phyloP scores from a whole-genome alignment of 2,329 filamentous ascomycete species.

The Trichoderma brevicompactum region DNA sequence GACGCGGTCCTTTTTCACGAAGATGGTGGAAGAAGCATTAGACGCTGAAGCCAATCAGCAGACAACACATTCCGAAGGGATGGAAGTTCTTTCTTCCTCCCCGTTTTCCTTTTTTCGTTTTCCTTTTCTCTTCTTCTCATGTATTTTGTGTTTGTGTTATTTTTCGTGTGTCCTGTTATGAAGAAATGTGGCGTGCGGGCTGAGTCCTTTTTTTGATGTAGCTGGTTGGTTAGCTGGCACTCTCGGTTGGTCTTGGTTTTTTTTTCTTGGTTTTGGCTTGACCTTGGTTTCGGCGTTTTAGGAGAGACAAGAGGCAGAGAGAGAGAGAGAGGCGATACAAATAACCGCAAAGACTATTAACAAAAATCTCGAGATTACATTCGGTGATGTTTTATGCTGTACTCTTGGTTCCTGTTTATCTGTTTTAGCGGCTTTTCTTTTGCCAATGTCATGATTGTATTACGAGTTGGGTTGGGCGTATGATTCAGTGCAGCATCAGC shows the following conservation, averaged over 20 bases:
- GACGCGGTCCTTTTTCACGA: background rate
- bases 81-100: background rate
- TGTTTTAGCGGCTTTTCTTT: background rate
- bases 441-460: background rate
- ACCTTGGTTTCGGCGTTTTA: slow-evolving; percentile 14
- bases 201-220: slow-evolving; percentile 3
- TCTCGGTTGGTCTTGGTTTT: background rate
- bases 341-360: background rate
- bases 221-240: slow-evolving; percentile 11
- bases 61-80: background rate
- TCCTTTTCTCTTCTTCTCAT: slow-evolving; percentile 21
- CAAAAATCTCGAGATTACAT: background rate
- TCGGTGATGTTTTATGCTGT: background rate
- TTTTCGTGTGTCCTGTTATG: slow-evolving; percentile 25
- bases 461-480: background rate
- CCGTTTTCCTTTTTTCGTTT: slow-evolving; percentile 27
- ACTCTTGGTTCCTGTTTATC: background rate
- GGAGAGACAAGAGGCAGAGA: slow-evolving; percentile 3
- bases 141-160: slow-evolving; percentile 23
- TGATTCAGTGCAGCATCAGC: background rate
- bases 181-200: slow-evolving; percentile 21
- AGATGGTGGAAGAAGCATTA: background rate
- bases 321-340: background rate
- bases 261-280: background rate
- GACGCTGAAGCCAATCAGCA: slow-evolving; percentile 2